Evolutionary conservation across 345 rosid genomes (phyloP), one percentile per base, ranked within the genome.

Genomic region (Lumnitzera littorea): DNA sequence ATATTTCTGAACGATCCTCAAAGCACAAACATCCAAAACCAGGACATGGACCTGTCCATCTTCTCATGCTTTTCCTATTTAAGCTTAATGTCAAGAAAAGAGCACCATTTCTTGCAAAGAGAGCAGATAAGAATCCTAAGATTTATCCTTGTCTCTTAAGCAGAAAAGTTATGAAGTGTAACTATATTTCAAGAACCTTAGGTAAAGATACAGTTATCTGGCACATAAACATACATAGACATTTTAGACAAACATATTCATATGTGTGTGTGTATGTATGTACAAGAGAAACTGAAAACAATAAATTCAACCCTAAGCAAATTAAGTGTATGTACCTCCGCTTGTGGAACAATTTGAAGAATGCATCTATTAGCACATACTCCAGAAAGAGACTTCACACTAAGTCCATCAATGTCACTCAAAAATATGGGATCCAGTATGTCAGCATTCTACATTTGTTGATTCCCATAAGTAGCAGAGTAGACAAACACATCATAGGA

Each of bases 321-420:
- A 51, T n/a, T 51, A 51, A 2, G 24, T n/a, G 17, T 51, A 54
- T 9, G 14, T 57, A 80, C 88, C 86, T 80, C 72, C 24, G 82
- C 56, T 62, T 80, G 71, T 14, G 84, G 86, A 56, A 85, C 83
- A 60, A 80, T 60, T 60, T 71, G 88, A 78, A 64, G 77, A 51
- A 85, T 69, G 66, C 54, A 52, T 51, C 56, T 71, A 25, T 78
- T 85, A 20, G 77, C 81, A 4, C 67, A 72, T 57, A 77, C 84
- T 49, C 84, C 88, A 58, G 88, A 80, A 69, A 82, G 73, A 64
- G 80, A 80, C 58, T 75, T 82, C 86, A 82, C 80, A 62, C 84
- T 76, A 50, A 76, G 75, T 64, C 75, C 88, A 60, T 82, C 83
- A 68, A 80, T 76, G 47, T 75, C 57, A 56, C 63, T 77, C 68